Conservation (phyloP, 257 asterid species). For the Cinchona pubescens region DNA sequence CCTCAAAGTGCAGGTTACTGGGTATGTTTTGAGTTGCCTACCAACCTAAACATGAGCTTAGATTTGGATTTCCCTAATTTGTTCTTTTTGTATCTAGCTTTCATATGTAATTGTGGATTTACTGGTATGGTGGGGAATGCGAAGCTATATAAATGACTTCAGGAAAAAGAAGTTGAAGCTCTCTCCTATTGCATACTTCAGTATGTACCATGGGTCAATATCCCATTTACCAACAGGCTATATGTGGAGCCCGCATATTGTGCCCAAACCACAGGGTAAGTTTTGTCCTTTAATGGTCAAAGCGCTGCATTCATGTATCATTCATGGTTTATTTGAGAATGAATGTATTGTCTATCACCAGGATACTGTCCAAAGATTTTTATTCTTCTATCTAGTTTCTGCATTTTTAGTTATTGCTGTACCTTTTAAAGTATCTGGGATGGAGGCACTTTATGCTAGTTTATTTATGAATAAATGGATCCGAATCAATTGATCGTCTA, state of each 20-base stretch:
- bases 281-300: constrained; percentile 11
- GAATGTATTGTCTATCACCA: neutral
- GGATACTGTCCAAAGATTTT: neutral
- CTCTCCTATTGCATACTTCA: constrained; percentile 93
- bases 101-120: constrained; percentile 94
- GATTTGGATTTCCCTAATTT: constrained; percentile 1
- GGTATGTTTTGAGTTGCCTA: constrained; percentile 51
- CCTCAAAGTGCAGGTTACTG: constrained; percentile 98
- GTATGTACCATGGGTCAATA: constrained; percentile 87
- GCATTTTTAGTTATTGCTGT: neutral
- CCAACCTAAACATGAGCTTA: neutral
- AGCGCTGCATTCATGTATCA: neutral
- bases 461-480: neutral
- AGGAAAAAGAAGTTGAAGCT: constrained; percentile 89
- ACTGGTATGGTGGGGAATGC: constrained; percentile 97
- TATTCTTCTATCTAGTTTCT: neutral
- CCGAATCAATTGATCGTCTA: neutral
- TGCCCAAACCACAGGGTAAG: constrained; percentile 89
- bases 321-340: neutral
- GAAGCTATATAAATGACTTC: constrained; percentile 86
- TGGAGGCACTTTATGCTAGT: neutral
- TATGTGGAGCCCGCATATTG: constrained; percentile 96
- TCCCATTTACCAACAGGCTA: constrained; percentile 98
- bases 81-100: constrained; percentile 49
- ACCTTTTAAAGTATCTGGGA: neutral